Conservation (phyloP, 176 grass and related monocot genomes). For the Secale cereale region DNA sequence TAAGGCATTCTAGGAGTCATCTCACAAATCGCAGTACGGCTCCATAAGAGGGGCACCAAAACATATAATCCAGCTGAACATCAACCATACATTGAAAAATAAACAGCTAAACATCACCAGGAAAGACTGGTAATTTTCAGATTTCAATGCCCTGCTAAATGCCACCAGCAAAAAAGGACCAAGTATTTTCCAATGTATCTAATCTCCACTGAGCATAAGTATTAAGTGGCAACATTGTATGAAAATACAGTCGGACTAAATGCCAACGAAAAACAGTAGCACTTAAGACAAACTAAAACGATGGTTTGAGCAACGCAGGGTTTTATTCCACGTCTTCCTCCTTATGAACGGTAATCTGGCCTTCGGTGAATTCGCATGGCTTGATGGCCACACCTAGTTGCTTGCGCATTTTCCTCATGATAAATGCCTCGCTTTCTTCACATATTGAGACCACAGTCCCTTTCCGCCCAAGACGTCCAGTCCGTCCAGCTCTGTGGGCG, state of each 20-base stretch:
- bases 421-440: constrained; percentile 84
- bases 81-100: background rate
- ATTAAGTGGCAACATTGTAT: background rate
- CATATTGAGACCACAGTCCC: constrained; percentile 82
- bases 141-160: background rate
- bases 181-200: background rate
- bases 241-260: background rate
- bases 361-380: constrained; percentile 56
- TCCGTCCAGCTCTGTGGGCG: constrained; percentile 88
- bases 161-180: background rate
- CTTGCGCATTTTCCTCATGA: constrained; percentile 85
- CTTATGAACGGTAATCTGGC: constrained; percentile 39
- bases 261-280: background rate
- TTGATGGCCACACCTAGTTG: constrained; percentile 60
- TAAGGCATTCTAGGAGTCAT: background rate
- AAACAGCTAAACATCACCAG: background rate
- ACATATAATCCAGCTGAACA: background rate
- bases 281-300: background rate
- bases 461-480: constrained; percentile 75
- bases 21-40: background rate
- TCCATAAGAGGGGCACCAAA: background rate
- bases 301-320: background rate
- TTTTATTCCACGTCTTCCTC: constrained; percentile 53
- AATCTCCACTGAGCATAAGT: background rate
- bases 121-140: background rate